Percentiles rank a stretch among this genome's conserved stretches.
phyloP scores from a whole-genome alignment of 2,329 filamentous ascomycete species.

The Colletotrichum sp. region DNA sequence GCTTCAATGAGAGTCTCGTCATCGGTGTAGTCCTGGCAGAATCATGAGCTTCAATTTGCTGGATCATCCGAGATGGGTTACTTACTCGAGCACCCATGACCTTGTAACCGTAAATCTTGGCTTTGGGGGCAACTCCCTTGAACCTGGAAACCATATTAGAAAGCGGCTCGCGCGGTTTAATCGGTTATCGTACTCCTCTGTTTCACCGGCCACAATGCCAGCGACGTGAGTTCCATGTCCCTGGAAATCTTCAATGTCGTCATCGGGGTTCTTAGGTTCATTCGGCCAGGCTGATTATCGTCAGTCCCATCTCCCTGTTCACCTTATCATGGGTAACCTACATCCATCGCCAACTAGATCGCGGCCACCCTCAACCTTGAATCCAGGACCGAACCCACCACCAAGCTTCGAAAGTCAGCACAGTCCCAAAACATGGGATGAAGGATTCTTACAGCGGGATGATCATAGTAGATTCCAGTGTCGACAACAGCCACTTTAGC shows the following conservation, averaged over 20 bases:
- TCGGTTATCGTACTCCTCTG: not conserved
- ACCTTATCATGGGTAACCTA: slow-evolving; percentile 17
- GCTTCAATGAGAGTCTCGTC: slow-evolving; percentile 19
- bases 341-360: slow-evolving; percentile 13
- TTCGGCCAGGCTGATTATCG: slow-evolving; percentile 19
- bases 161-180: no score
- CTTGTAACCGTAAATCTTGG: slow-evolving; percentile 15
- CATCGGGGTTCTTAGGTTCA: slow-evolving; percentile 33
- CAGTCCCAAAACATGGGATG: not conserved
- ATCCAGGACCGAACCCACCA: slow-evolving; percentile 7
- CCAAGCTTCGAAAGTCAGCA: not conserved
- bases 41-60: not conserved
- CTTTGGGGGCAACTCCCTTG: slow-evolving; percentile 10
- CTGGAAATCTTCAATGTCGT: slow-evolving; percentile 38
- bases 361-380: slow-evolving; percentile 7
- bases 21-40: not conserved
- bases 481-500: slow-evolving; percentile 11
- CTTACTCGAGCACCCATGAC: not conserved
- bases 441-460: not conserved
- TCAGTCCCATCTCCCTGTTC: not conserved
- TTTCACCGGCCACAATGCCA: slow-evolving; percentile 29
- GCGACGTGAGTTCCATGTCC: slow-evolving; percentile 42
- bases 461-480: slow-evolving; percentile 7
- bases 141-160: not conserved
- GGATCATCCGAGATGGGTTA: not conserved